Evolutionary conservation across 208 protist genomes (phyloP), one percentile per base, ranked within the genome.

Genomic region (Crithidia fasciculata): DNA sequence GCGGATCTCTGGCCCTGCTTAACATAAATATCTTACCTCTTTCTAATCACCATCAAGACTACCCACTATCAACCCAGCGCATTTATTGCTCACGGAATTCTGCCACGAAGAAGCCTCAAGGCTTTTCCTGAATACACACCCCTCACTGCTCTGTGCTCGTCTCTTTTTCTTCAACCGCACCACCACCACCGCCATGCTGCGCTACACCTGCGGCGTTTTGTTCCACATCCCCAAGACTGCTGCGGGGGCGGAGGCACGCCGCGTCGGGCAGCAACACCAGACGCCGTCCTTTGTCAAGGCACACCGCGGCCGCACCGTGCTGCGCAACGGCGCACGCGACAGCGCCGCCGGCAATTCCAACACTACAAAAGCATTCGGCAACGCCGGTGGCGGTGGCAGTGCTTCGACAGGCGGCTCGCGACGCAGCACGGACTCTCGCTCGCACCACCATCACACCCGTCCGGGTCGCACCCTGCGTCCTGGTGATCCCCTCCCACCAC

Each of bases 181-280:
- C 28, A 28, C 28, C 28, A 49, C 45, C 45, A 15, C 18, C 4
- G 61, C 40, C 19, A 63, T 68, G 65, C 19, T 73, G 52, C 68
- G 53, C 8, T 65, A 36, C 43, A 62, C 50, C 2, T 43, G 15
- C 3, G 61, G 62, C 15, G 16, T 71, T 50, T 37, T 74, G 4
- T 80, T 80, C 58, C 55, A 74, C 55, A 80, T 80, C 43, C 74
- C 74, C 4, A 8, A 36, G 12, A 39, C 54, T 16, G 52, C 60
- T 3, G 37, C 36, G 0, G 74, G 60, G 7, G 47, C 68, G 2
- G 52, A 57, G 37, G 68, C 55, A 47, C 52, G 56, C 8, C 74
- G 74, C 16, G 74, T 60, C 2, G 40, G 50, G 6, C 53, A 44
- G n/a, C 28, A 28, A 28, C 28, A 28, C 28, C 18, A 13, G 19